A percentile compares a stretch with the other conserved stretches of the same genome.
phyloP scores from a whole-genome alignment of 805 yeast genomes.

The Peterozyma xylosa region DNA sequence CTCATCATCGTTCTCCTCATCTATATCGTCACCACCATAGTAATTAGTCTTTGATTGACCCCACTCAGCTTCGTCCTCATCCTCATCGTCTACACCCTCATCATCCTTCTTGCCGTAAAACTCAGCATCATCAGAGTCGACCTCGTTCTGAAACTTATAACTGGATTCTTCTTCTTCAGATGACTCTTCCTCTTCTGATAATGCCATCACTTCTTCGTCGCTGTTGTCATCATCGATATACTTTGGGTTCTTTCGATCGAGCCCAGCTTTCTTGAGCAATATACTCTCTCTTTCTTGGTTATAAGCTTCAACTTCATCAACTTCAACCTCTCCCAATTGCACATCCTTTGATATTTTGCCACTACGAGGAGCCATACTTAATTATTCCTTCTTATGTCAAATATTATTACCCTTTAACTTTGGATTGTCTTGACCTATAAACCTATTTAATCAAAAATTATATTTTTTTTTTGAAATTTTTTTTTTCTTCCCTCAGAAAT shows the following conservation, averaged over 20 bases:
- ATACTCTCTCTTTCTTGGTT: constrained; percentile 52
- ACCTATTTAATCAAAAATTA: constrained; percentile 9
- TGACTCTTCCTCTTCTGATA: constrained; percentile 25
- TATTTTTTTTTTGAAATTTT: constrained; percentile 8
- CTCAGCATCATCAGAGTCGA: constrained; percentile 41
- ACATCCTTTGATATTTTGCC: no score
- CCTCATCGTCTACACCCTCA: constrained; percentile 20
- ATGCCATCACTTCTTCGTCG: constrained; percentile 51
- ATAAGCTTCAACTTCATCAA: constrained; percentile 65
- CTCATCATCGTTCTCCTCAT: constrained; percentile 49
- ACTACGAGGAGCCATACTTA: no score
- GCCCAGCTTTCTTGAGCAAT: constrained; percentile 49
- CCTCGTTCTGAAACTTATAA: constrained; percentile 29
- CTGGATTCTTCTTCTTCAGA: constrained; percentile 36
- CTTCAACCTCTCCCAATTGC: constrained; percentile 28
- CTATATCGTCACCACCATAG: constrained; percentile 59
- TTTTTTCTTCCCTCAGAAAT: not conserved
- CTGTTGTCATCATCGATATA: constrained; percentile 32
- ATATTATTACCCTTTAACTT: constrained; percentile 4
- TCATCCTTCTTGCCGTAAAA: constrained; percentile 29
- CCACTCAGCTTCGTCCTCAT: constrained; percentile 29
- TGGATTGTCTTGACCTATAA: constrained; percentile 1
- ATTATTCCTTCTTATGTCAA: constrained; percentile 8
- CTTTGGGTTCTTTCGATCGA: constrained; percentile 21
- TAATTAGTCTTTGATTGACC: constrained; percentile 41